phyloP scores from a whole-genome alignment of 2,329 filamentous ascomycete genomes.

The Davidsoniella eucalypti region DNA sequence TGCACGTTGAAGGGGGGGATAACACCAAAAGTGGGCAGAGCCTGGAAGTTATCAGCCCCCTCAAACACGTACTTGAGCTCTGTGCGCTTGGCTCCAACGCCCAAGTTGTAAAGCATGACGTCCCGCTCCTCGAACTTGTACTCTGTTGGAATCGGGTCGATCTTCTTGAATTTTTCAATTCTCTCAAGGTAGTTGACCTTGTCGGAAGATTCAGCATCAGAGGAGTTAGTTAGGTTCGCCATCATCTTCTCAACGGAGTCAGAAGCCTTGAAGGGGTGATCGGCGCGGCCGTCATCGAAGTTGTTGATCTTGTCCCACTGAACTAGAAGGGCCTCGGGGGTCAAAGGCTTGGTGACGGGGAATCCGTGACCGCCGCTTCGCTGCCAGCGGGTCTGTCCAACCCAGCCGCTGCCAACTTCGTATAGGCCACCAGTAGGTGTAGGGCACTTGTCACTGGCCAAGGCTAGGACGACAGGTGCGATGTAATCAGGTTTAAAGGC shows the following conservation, averaged over 20 bases:
- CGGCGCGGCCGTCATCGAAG: conserved; percentile 76
- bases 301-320: conserved; percentile 64
- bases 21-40: conserved; percentile 87
- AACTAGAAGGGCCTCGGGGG: conserved; percentile 66
- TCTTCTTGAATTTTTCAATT: conserved; percentile 60
- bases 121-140: conserved; percentile 79
- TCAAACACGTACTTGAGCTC: conserved; percentile 84
- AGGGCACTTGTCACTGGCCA: conserved; percentile 73
- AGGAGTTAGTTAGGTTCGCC: conserved; percentile 72
- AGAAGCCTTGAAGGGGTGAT: conserved; percentile 65
- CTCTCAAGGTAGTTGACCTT: conserved; percentile 46
- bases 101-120: conserved; percentile 87
- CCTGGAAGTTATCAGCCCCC: conserved; percentile 80
- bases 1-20: conserved; percentile 83
- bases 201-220: conserved; percentile 41
- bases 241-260: conserved; percentile 61
- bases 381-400: conserved; percentile 86
- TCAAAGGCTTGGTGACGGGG: conserved; percentile 68
- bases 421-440: conserved; percentile 75
- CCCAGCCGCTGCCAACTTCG: conserved; percentile 92
- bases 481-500: conserved; percentile 99
- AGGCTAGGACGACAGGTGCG: conserved; percentile 75
- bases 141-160: conserved; percentile 52
- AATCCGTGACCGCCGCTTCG: conserved; percentile 78
- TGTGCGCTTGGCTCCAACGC: conserved; percentile 76